These are phyloP conservation scores for Lentinula detonsa DNA, from an alignment of 768 basidiomycete genomes.

Conservation along the genomic window DNA sequence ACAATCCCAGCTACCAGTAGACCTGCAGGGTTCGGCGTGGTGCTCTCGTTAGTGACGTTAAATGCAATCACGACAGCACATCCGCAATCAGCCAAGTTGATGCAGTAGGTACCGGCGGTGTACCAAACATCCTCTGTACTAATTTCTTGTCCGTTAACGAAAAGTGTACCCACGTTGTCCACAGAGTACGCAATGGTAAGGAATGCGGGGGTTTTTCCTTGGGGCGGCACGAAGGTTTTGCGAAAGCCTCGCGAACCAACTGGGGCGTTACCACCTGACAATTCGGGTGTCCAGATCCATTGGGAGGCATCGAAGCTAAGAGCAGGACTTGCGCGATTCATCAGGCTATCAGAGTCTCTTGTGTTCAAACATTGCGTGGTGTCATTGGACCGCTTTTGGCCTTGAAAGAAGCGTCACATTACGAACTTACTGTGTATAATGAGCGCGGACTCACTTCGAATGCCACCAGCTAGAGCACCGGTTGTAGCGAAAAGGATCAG, in stretches of 20 bases:
- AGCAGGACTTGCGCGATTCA: not conserved
- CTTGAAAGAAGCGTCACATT: not conserved
- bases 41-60: conserved; percentile 20
- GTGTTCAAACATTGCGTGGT: not conserved
- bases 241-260: conserved; percentile 18
- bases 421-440: not conserved
- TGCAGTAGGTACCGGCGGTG: conserved; percentile 12
- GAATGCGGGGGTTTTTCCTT: conserved; percentile 17
- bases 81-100: conserved; percentile 10
- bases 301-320: not conserved
- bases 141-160: conserved; percentile 19
- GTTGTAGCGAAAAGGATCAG: not conserved
- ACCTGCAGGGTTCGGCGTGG: conserved; percentile 15
- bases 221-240: conserved; percentile 17
- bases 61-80: conserved; percentile 19
- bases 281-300: conserved; percentile 24
- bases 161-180: conserved; percentile 22
- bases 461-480: not conserved
- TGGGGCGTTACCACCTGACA: conserved; percentile 1
- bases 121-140: conserved; percentile 13
- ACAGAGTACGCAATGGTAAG: conserved; percentile 19
- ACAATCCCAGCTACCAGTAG: conserved; percentile 20
- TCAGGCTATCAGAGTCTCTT: not conserved
- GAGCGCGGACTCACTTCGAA: not conserved
- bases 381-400: not conserved